Base-by-base conservation (phyloP, 805 yeast genomes). In the Sungouiozyma ichnusensis region DNA sequence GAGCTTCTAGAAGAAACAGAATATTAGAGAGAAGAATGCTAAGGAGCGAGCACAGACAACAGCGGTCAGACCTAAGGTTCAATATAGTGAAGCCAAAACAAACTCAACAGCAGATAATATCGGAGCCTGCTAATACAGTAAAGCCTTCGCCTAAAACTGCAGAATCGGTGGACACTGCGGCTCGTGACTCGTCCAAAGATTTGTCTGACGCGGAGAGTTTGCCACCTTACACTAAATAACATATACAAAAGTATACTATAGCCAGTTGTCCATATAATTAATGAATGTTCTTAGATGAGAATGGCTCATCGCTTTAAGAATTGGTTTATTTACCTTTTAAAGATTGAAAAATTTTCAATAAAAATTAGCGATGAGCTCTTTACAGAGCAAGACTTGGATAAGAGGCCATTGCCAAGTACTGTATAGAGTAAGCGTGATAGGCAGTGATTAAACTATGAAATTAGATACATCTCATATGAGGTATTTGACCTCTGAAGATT, bases 381-480 rank as follows among this genome's bases (percentile, higher is more conserved):
- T 27, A 37, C 14, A 14, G 14, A 27, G 32, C 32, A 27, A n/a
- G n/a, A n/a, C n/a, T n/a, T n/a, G n/a, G n/a, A n/a, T n/a, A n/a
- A n/a, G 32, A 9, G 32, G 14, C 32, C 14, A 14, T 27, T 9
- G 17, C 11, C 15, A 8, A 16, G 20, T 34, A 17, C 17, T 24
- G 17, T n/a, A 33, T 33, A 7, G 16, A 33, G 4, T 33, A 13
- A n/a, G 16, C 16, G 34, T 20, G 19, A 39, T 20, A 19, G n/a
- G 17, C 27, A 32, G n/a, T 20, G n/a, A 13, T 7, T 8, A 14
- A 36, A 68, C 38, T 33, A 90, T 92, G 97, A 92, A 87, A 73
- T 69, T 92, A 41, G 97, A 92, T 52, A 84, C 94, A 0, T 71
- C 92, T 7, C 94, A 86, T 62, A 85, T 92, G 95, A 73, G 97